Evolutionary conservation across 352 stramenopile genomes (phyloP), one percentile per base, ranked within the genome.

Genomic region (Phytophthora cryptogea): DNA sequence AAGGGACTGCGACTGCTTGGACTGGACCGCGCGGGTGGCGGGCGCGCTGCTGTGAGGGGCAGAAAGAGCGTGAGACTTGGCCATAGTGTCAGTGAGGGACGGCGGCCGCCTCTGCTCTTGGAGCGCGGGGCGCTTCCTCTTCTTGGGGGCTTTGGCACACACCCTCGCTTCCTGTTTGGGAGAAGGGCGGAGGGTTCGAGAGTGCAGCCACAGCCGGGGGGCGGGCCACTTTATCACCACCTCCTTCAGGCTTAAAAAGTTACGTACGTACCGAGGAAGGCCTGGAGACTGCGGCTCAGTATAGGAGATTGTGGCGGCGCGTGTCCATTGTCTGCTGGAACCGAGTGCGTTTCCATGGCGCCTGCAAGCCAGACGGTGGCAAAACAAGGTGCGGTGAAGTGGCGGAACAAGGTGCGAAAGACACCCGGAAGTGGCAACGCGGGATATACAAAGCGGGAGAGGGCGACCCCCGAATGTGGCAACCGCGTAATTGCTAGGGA

Each of bases 31-130:
- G 43, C 54, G 55, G n/a, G 43, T 70, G 30, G 54, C 46, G 40
- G 40, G n/a, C n/a, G 32, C 37, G 28, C 41, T 33, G 41, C 41
- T 63, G 37, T 32, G 39, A 26, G 28, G 26, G 33, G 53, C 37
- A 63, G 60, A 74, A 42, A 59, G 50, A 28, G 51, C 54, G 66
- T 67, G 48, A 69, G 54, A 52, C 53, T 74, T 70, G 54, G 23
- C 50, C 64, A 69, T 72, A 27, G 2, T 30, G 14, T 27, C 9
- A 6, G 33, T 16, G 8, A 41, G 44, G 33, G 23, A 32, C 42
- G 31, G 26, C 30, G 30, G 20, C 42, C 30, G 59, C 48, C 47
- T 47, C 46, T 27, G n/a, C 39, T 44, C 42, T 47, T 40, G 40
- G 28, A 54, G 45, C 6, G 30, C 26, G 23, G 27, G 55, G 35